Base-by-base conservation (phyloP, 2,329 filamentous ascomycete genomes). In the Xylaria sp. region DNA sequence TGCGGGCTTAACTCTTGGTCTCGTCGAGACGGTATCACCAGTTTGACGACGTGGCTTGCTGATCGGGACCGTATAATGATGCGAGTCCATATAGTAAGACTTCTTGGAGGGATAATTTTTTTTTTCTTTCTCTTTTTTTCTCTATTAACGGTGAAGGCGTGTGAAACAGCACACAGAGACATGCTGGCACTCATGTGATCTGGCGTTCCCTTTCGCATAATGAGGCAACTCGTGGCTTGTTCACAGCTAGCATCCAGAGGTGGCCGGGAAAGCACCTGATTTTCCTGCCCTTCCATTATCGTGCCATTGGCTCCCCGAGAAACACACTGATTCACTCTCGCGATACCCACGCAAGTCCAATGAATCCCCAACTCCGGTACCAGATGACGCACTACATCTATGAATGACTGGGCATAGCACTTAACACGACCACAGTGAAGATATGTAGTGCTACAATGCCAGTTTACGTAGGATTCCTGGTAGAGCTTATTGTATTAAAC, bases 11-110 rank as follows among this genome's bases (percentile, higher is more conserved):
- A 70, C 48, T 65, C 66, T 65, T 65, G 58, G 65, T 62, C 70
- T 71, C 66, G 63, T 75, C 66, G 67, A 58, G 64, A 68, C 54
- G 71, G 71, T 68, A 73, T 71, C 69, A 65, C 72, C 29, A 29
- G 67, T 76, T 70, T 72, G 70, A 74, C 75, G 73, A 76, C 74
- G 74, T 77, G 76, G 76, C 74, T 77, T 77, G 74, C 71, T 75
- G 72, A 72, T 69, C 71, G 74, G 74, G 74, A 74, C 75, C 72
- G 62, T 47, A 25, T 29, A 27, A 65, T 55, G 58, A 61, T 29
- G 58, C 27, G 63, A 65, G 58, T 51, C n/a, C 18, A 42, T 37
- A 65, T 35, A 70, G 47, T 47, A 29, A 65, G 23, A 60, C 23
- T 29, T 63, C 25, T 53, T 61, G 63, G 60, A 70, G 60, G 68